These are phyloP conservation scores for Epichloe typhina DNA, from an alignment of 2,329 filamentous ascomycete species.

Conservation along the genomic window DNA sequence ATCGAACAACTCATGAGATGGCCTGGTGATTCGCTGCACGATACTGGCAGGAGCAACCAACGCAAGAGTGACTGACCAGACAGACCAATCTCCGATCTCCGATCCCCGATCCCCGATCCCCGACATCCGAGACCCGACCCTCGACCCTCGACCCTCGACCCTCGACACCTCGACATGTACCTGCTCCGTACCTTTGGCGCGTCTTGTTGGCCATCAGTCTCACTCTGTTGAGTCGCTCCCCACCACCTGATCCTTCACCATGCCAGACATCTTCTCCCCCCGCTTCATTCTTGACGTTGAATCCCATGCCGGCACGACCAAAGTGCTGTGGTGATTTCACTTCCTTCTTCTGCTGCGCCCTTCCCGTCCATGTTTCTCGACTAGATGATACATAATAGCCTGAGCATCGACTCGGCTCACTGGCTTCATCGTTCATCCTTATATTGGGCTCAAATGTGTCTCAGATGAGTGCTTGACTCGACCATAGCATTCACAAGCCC, in stretches of 20 bases:
- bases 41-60: background rate
- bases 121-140: background rate
- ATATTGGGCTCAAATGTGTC: constrained; percentile 11
- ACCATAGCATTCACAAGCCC: constrained; percentile 6
- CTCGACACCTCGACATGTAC: background rate
- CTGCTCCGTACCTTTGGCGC: background rate
- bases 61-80: background rate
- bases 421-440: constrained; percentile 6
- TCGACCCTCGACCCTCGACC: background rate
- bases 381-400: background rate
- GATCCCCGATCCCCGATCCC: background rate
- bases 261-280: background rate
- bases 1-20: no score
- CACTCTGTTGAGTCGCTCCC: background rate
- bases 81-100: background rate
- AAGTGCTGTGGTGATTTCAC: background rate
- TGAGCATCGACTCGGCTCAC: background rate
- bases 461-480: constrained; percentile 11
- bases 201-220: background rate
- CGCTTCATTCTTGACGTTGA: background rate
- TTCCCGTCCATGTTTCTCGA: background rate
- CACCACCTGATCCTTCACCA: background rate
- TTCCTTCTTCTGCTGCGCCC: background rate
- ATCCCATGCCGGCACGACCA: background rate
- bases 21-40: background rate